Percentiles rank a stretch among this genome's conserved stretches.
These are phyloP conservation scores for Candida buenavistaensis DNA, from an alignment of 1,139 yeast species.

Conservation along the genomic window DNA sequence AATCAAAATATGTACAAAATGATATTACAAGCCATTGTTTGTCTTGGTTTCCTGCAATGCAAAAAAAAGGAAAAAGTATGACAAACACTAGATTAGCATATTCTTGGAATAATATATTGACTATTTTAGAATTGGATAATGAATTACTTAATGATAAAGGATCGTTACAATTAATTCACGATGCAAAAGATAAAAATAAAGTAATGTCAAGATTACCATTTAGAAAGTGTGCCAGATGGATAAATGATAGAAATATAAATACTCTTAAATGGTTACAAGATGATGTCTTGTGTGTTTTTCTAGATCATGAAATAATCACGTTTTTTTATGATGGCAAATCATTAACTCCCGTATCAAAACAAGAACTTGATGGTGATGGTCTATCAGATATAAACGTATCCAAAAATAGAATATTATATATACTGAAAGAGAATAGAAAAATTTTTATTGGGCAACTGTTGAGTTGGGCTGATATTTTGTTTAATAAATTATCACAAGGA, in stretches of 20 bases:
- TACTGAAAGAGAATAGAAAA: slow-evolving; percentile 3
- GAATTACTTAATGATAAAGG: slow-evolving; percentile 26
- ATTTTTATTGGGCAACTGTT: slow-evolving; percentile 55
- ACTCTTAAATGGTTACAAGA: slow-evolving; percentile 62
- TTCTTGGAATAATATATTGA: slow-evolving; percentile 61
- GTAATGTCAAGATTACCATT: slow-evolving; percentile 40
- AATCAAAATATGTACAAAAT: slow-evolving; percentile 33
- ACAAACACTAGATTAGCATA: slow-evolving; percentile 59
- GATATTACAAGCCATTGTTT: slow-evolving; percentile 18
- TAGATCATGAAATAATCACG: slow-evolving; percentile 13
- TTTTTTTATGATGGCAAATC: slow-evolving; percentile 11
- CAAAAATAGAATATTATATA: slow-evolving; percentile 25
- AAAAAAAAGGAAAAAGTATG: slow-evolving; percentile 18
- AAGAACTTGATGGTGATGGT: slow-evolving; percentile 2
- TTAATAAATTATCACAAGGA: slow-evolving; percentile 47
- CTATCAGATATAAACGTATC: slow-evolving; percentile 21
- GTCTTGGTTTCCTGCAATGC: slow-evolving; percentile 57
- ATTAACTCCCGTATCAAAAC: slow-evolving; percentile 8
- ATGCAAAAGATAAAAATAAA: slow-evolving; percentile 41
- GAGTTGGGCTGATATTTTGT: slow-evolving; percentile 73
- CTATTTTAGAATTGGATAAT: slow-evolving; percentile 53
- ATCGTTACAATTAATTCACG: slow-evolving; percentile 28
- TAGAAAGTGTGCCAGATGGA: slow-evolving; percentile 47
- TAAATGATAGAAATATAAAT: slow-evolving; percentile 37
- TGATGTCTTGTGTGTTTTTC: slow-evolving; percentile 44